A percentile compares a stretch with the other conserved stretches of the same genome.
Conservation (phyloP, 768 basidiomycete genomes). For the Trametes meyenii region DNA sequence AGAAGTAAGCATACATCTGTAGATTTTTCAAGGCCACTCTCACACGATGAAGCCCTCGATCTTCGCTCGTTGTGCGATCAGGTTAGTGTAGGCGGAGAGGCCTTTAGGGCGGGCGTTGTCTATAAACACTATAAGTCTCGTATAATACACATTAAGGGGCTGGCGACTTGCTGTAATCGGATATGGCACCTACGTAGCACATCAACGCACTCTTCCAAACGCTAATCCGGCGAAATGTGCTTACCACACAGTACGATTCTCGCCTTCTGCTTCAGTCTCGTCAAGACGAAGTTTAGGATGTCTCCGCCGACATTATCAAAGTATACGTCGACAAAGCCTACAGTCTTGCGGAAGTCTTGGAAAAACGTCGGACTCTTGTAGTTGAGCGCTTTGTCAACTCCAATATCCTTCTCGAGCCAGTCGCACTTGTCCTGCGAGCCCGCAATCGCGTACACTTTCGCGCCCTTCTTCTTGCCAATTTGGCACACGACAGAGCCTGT, state of each 20-base stretch:
- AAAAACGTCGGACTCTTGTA: slow-evolving; percentile 81
- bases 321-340: slow-evolving; percentile 81
- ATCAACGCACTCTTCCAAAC: background rate
- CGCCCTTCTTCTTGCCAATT: slow-evolving; percentile 76
- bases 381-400: slow-evolving; percentile 81
- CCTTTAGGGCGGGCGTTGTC: slow-evolving; percentile 65
- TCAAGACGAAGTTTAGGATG: slow-evolving; percentile 77
- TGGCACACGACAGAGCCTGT: slow-evolving; percentile 87
- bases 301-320: slow-evolving; percentile 87
- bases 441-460: slow-evolving; percentile 86
- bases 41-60: slow-evolving; percentile 87
- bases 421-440: slow-evolving; percentile 82
- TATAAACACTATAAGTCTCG: slow-evolving; percentile 30
- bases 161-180: slow-evolving; percentile 69
- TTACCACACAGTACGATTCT: slow-evolving; percentile 81
- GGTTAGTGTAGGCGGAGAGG: slow-evolving; percentile 62
- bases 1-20: background rate
- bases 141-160: background rate
- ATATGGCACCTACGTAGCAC: slow-evolving; percentile 69
- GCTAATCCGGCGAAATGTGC: slow-evolving; percentile 26
- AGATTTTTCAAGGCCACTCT: slow-evolving; percentile 28
- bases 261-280: slow-evolving; percentile 74
- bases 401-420: slow-evolving; percentile 84
- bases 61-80: slow-evolving; percentile 78
- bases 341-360: slow-evolving; percentile 65